phyloP scores from a whole-genome alignment of 345 rosid genomes.

The Raphanus raphanistrum region DNA sequence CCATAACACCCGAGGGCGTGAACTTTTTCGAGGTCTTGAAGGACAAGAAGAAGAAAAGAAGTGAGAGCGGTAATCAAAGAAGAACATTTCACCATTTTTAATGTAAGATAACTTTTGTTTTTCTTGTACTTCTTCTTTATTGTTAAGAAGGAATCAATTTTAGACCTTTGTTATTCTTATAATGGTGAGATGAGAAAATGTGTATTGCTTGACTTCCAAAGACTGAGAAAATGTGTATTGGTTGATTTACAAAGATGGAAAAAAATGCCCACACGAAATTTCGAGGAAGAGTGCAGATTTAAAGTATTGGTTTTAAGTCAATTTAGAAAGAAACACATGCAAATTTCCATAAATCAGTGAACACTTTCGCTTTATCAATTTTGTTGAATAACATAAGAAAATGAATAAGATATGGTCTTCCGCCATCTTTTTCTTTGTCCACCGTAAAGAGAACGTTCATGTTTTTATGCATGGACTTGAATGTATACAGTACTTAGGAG shows the following conservation, averaged over 20 bases:
- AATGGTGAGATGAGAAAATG: background rate
- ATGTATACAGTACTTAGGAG: too few relatives aligned
- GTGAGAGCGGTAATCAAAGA: constrained; percentile 1
- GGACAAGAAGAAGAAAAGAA: constrained; percentile 21
- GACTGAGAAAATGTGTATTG: background rate
- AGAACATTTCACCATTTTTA: background rate
- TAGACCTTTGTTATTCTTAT: background rate
- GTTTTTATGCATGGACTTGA: too few relatives aligned
- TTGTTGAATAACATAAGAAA: background rate
- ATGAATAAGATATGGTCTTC: background rate
- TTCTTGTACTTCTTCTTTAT: background rate
- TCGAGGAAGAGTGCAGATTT: background rate
- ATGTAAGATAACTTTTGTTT: background rate
- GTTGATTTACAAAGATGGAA: background rate
- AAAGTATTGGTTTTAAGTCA: background rate
- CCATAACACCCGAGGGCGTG: background rate
- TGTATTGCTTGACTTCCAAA: background rate
- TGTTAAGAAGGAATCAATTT: background rate
- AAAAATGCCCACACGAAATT: background rate
- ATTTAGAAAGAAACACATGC: background rate
- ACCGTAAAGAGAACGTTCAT: too few relatives aligned
- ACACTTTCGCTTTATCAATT: background rate
- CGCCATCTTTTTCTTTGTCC: too few relatives aligned
- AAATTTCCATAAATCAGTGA: background rate
- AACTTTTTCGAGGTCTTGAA: background rate